phyloP scores from a whole-genome alignment of 495 filamentous ascomycete genomes.

The Aspergillus diversus region DNA sequence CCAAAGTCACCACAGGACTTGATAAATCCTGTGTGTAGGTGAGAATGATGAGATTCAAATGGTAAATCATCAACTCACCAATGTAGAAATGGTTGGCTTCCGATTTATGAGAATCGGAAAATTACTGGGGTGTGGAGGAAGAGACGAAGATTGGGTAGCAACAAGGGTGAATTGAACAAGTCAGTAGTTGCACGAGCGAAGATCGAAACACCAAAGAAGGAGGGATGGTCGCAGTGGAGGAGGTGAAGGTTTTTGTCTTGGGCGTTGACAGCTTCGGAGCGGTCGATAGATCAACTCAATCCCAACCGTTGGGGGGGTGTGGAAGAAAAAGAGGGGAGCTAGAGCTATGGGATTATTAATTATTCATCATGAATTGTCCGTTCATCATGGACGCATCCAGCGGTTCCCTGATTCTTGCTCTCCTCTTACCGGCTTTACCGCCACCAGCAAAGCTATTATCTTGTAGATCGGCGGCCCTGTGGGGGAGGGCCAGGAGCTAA shows the following conservation, averaged over 20 bases:
- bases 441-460: constrained; percentile 7
- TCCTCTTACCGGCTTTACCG: constrained; percentile 4
- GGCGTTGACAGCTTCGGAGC: not conserved
- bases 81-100: not conserved
- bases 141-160: not conserved
- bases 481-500: constrained; percentile 7
- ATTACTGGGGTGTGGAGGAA: not conserved
- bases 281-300: not conserved
- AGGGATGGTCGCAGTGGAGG: not conserved
- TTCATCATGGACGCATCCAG: constrained; percentile 5
- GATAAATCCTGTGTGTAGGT: not conserved
- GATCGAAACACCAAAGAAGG: not conserved
- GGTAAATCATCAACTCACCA: not conserved
- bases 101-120: not conserved
- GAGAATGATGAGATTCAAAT: not conserved
- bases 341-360: constrained; percentile 11
- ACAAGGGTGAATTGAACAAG: not conserved
- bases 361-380: not conserved
- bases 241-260: constrained; percentile 3
- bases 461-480: constrained; percentile 15
- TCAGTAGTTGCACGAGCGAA: not conserved
- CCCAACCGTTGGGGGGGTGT: constrained; percentile 3
- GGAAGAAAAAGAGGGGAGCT: not conserved
- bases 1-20: not conserved
- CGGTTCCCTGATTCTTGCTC: not conserved